A percentile compares a stretch with the other conserved stretches of the same genome.
Conservation (phyloP, 164 flowering plant genomes). For the Sedum album region DNA sequence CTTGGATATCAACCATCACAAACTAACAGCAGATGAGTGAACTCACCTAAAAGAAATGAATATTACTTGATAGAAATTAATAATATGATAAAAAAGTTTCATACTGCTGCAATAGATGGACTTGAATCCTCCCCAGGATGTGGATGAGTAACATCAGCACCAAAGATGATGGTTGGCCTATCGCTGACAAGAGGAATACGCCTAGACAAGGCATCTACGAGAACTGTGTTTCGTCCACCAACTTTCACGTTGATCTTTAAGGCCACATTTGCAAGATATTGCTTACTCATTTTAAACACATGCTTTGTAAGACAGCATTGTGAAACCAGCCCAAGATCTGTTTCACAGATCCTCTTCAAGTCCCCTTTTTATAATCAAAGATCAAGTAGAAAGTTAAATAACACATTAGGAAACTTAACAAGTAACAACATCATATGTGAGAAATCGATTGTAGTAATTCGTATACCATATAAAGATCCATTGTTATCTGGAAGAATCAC, state of each 20-base stretch:
- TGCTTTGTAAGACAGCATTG: conserved; percentile 87
- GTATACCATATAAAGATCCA: conserved; percentile 79
- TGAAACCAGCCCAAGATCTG: conserved; percentile 85
- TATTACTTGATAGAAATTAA: neutral
- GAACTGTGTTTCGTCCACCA: conserved; percentile 90
- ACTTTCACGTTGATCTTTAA: conserved; percentile 92
- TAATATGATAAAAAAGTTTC: neutral
- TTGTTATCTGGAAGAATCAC: conserved; percentile 78
- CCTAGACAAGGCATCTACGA: conserved; percentile 80
- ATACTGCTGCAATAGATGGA: conserved; percentile 94
- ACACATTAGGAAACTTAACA: neutral
- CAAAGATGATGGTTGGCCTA: conserved; percentile 85
- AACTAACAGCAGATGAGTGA: too few relatives aligned
- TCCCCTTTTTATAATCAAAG: conserved; percentile 39
- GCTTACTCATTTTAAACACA: conserved; percentile 65
- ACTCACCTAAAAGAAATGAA: neutral
- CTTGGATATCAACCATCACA: neutral
- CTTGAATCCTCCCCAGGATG: conserved; percentile 98
- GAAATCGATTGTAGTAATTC: too few relatives aligned
- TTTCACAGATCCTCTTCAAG: conserved; percentile 85
- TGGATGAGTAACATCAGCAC: conserved; percentile 98
- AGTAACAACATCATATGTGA: neutral
- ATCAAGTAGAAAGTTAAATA: neutral
- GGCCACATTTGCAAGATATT: conserved; percentile 83
- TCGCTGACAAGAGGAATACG: conserved; percentile 86